These are phyloP conservation scores for Thermomucor indicae-seudaticae DNA, from an alignment of 371 early-diverging fungal genomes.

Conservation along the genomic window DNA sequence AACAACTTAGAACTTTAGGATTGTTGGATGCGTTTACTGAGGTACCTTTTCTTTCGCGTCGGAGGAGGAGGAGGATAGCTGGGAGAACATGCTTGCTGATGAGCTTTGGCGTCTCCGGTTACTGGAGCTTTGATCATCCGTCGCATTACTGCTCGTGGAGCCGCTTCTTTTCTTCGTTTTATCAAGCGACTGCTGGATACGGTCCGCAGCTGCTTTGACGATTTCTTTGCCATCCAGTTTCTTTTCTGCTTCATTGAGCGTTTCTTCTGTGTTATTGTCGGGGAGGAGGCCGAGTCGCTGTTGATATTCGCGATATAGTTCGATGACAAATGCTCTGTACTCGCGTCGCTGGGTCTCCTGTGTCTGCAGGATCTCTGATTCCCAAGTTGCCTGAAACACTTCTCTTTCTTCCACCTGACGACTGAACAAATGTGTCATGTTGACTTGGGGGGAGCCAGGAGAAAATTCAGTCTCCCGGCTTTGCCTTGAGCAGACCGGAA, in stretches of 20 bases:
- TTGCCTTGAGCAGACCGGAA: conserved; percentile 20
- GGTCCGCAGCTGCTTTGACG: conserved; percentile 35
- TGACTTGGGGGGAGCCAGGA: conserved; percentile 7
- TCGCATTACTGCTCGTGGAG: not conserved
- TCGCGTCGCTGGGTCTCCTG: conserved; percentile 59
- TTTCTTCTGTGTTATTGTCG: conserved; percentile 16
- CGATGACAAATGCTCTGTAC: conserved; percentile 67
- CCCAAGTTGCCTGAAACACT: conserved; percentile 59
- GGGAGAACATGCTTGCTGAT: conserved; percentile 10
- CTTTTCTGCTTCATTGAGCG: conserved; percentile 16
- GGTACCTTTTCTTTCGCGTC: too few species aligned
- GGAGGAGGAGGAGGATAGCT: not conserved
- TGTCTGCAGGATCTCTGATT: conserved; percentile 54
- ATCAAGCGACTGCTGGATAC: not conserved
- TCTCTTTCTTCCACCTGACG: conserved; percentile 62
- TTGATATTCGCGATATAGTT: conserved; percentile 56
- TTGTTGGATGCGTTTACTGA: not conserved
- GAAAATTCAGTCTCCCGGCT: conserved; percentile 29
- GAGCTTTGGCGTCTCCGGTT: conserved; percentile 9
- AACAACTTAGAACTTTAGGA: not conserved
- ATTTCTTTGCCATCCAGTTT: conserved; percentile 52
- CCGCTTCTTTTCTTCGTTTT: too few species aligned
- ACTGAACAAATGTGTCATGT: conserved; percentile 42
- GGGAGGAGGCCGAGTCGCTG: conserved; percentile 15
- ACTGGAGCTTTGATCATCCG: conserved; percentile 1